Base-by-base conservation (phyloP, 257 asterid species). In the Fraxinus anomala region DNA sequence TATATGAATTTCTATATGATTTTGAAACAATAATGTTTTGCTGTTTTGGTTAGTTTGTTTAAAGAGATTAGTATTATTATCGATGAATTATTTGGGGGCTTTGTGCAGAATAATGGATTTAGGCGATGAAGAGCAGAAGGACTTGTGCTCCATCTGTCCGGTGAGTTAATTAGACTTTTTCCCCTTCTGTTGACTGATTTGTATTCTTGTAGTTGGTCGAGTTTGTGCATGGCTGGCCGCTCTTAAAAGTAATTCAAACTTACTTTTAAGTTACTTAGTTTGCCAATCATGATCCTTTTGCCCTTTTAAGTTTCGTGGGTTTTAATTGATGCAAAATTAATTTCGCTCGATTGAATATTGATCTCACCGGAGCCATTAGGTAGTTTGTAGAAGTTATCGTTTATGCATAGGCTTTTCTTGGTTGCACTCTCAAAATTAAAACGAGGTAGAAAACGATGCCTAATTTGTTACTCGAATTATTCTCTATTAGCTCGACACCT, bases 21-120 rank as follows among this genome's bases (percentile, higher is more conserved):
- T 40, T 12, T 40, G 49, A 40, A 40, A 2, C 49, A 1, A 16
- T 49, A 49, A 49, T 49, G 3, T 16, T 17, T 49, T 49, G 21
- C 13, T 14, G 8, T 49, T 49, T 49, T 49, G 49, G 49, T 40
- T 40, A 40, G 49, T 40, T 11, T 11, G 49, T 14, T 40, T 40
- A 11, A 40, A 40, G 49, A 2, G 11, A 47, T 47, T 14, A 47
- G n/a, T 47, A 47, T 17, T 54, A 54, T n/a, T 51, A 19, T 4
- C 23, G 19, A 6, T 51, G 1, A 19, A 51, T 51, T 51, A 54
- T 54, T n/a, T 54, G 24, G 31, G 73, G 78, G 31, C 19, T 79
- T 73, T 82, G 68, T 73, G 23, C 91, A 87, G 91, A 79, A 33
- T 73, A 23, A 61, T 85, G 85, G 86, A 81, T 33, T 31, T 83